phyloP scores from a whole-genome alignment of 805 yeast genomes.

The Candida methanosorbosa region DNA sequence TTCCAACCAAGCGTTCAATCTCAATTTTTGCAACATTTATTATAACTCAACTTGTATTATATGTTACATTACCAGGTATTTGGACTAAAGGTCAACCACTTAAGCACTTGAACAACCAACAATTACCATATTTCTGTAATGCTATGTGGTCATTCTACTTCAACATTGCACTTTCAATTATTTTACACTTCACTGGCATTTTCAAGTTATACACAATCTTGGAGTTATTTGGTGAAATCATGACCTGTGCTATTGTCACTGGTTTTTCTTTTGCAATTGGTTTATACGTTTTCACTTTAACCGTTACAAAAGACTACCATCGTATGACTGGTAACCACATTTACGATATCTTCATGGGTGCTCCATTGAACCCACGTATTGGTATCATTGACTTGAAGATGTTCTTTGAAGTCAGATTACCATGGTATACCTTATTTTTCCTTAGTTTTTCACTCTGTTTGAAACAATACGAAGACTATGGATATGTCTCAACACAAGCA shows the following conservation, averaged over 20 bases:
- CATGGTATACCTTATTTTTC: constrained; percentile 89
- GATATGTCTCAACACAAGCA: constrained; percentile 71
- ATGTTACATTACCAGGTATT: constrained; percentile 82
- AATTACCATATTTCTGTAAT: constrained; percentile 88
- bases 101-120: constrained; percentile 67
- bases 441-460: constrained; percentile 65
- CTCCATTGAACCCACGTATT: constrained; percentile 91
- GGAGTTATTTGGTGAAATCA: constrained; percentile 82
- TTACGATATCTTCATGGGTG: constrained; percentile 95
- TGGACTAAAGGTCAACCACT: constrained; percentile 95
- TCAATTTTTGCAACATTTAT: constrained; percentile 64
- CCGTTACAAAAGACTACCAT: constrained; percentile 67
- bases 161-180: constrained; percentile 47
- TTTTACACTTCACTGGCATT: constrained; percentile 63
- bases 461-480: constrained; percentile 76
- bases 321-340: constrained; percentile 86
- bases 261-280: constrained; percentile 65
- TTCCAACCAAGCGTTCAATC: constrained; percentile 59
- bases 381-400: constrained; percentile 90
- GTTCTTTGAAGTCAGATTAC: constrained; percentile 95
- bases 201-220: constrained; percentile 69
- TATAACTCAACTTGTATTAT: constrained; percentile 59
- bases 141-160: constrained; percentile 81
- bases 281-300: constrained; percentile 61
- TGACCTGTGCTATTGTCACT: constrained; percentile 80